These are phyloP conservation scores for Isoetes taiwanensis DNA, from an alignment of 75 land plant species.

Conservation along the genomic window DNA sequence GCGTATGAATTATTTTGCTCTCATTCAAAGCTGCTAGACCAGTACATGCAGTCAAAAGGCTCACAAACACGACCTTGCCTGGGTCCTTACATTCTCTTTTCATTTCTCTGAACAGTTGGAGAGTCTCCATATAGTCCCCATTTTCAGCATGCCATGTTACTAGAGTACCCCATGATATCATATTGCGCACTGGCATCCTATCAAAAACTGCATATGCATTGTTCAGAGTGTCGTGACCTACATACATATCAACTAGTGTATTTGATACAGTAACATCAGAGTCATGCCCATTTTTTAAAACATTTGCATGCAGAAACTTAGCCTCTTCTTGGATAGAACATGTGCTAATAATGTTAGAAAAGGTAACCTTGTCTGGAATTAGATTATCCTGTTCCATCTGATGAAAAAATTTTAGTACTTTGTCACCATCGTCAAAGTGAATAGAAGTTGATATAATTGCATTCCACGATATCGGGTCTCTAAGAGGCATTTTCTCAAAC, in stretches of 20 bases:
- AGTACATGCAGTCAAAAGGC: background rate
- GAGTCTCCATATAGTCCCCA: background rate
- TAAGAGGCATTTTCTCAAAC: constrained; percentile 7
- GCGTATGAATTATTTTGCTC: background rate
- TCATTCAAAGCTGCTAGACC: background rate
- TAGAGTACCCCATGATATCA: background rate
- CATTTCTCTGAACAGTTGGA: background rate
- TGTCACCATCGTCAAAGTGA: background rate
- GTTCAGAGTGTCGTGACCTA: background rate
- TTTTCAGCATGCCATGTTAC: background rate
- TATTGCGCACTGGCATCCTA: background rate
- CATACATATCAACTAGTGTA: background rate
- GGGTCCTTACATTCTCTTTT: background rate
- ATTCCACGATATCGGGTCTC: constrained; percentile 20
- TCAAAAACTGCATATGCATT: background rate
- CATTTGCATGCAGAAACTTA: too few species aligned
- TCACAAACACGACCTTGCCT: background rate
- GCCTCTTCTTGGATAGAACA: background rate
- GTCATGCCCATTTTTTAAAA: background rate
- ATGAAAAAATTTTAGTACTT: too few species aligned
- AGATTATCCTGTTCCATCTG: too few species aligned
- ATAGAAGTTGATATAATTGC: constrained; percentile 10
- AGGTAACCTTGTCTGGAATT: too few species aligned
- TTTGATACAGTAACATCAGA: background rate
- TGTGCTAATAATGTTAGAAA: background rate